Base-by-base conservation (phyloP, 805 yeast genomes). In the Nakazawaea wyomingensis region DNA sequence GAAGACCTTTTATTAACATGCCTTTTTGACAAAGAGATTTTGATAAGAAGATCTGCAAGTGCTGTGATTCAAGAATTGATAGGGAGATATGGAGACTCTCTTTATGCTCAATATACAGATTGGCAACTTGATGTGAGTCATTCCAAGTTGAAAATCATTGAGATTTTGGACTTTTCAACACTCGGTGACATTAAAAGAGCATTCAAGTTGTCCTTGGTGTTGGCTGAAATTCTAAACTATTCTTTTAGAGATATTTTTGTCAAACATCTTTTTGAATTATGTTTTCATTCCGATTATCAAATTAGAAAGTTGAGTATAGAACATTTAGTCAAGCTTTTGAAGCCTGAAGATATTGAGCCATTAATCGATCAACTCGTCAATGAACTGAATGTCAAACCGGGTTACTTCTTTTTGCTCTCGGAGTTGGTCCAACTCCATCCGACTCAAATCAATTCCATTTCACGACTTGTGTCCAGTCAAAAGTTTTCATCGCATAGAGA, bases 61-160 rank as follows among this genome's bases (percentile, higher is more conserved):
- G 96, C 97, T 1, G 91, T 93, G 0, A 53, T 90, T 5, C 97
- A 90, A 55, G 98, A 90, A 54, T 68, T 84, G 13, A 57, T 87
- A 3, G 98, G 98, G 0, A 64, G 97, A 29, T 81, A 78, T 55
- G 85, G 85, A 1, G 62, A 61, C 10, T 26, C 44, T 24, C 44
- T 69, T 21, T 62, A 78, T 53, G 49, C 46, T 3, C 39, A 50
- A 4, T 36, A 39, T 39, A 27, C 41, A 17, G 39, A 17, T 39
- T 16, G 38, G 41, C 36, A 33, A 3, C 27, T 36, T 2, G 51
- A 52, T 11, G 50, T 61, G 13, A 66, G 73, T 8, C 52, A 55
- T 6, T 63, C 65, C 45, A 67, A 72, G 14, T 64, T 83, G 30
- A 56, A 57, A 13, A 54, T 86, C 2, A 72, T 88, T 29, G 87